phyloP scores from a whole-genome alignment of 2,329 filamentous ascomycete genomes.

The Diplodia scrobiculata region DNA sequence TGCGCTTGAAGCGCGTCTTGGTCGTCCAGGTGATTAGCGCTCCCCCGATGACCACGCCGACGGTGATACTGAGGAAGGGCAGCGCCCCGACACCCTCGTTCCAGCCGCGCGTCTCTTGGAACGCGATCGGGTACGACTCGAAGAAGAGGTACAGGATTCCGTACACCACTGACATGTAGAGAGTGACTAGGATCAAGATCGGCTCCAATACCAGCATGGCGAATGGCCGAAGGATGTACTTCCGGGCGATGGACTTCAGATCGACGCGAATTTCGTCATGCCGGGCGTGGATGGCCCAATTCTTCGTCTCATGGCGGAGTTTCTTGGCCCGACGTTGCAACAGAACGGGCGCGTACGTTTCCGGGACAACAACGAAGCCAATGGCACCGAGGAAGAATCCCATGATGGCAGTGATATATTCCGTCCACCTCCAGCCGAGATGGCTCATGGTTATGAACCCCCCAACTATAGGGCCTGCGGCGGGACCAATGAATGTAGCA shows the following conservation, averaged over 20 bases:
- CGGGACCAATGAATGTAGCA: conserved; percentile 55
- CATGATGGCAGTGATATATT: conserved; percentile 58
- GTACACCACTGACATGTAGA: conserved; percentile 46
- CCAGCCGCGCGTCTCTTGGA: conserved; percentile 48
- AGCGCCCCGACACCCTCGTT: conserved; percentile 46
- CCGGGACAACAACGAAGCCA: conserved; percentile 53
- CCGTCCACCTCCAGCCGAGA: conserved; percentile 61
- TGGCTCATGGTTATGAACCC: conserved; percentile 53
- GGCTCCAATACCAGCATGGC: conserved; percentile 54
- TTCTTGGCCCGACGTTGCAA: conserved; percentile 53
- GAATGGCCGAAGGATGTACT: conserved; percentile 51
- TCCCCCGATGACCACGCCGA: conserved; percentile 45
- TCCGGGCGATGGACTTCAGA: conserved; percentile 45
- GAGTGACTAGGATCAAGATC: conserved; percentile 52
- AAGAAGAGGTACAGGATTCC: conserved; percentile 54
- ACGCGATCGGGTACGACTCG: conserved; percentile 53
- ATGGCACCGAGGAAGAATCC: conserved; percentile 46
- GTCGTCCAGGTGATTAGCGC: conserved; percentile 40
- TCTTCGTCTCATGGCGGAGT: conserved; percentile 53
- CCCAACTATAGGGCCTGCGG: conserved; percentile 51
- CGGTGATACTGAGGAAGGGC: conserved; percentile 49
- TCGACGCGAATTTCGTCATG: conserved; percentile 49
- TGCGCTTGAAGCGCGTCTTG: conserved; percentile 41
- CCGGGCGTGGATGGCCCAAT: conserved; percentile 52
- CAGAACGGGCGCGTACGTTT: conserved; percentile 55